Evolutionary conservation across 2,329 filamentous ascomycete genomes (phyloP).

Genomic region (Curvularia hawaiiensis): DNA sequence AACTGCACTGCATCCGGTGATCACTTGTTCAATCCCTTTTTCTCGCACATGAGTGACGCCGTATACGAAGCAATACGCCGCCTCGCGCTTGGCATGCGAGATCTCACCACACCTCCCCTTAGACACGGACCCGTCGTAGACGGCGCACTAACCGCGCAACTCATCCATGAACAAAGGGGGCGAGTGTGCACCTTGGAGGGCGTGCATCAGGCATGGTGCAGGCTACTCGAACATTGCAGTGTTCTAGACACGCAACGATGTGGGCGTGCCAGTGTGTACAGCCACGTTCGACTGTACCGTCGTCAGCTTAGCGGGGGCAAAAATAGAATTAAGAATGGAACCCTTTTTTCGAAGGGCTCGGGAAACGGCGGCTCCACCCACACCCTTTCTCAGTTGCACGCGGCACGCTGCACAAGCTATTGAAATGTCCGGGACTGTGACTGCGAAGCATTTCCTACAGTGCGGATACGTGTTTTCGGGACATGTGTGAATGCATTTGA

Average conservation of each 20-base stretch:
- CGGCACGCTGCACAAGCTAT: slow-evolving; percentile 21
- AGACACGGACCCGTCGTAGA: not conserved
- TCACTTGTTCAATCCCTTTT: not conserved
- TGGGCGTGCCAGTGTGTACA: not conserved
- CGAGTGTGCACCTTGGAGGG: not conserved
- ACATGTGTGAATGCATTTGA: not conserved
- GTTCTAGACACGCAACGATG: not conserved
- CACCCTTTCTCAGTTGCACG: not conserved
- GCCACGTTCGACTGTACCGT: not conserved
- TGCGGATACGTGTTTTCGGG: not conserved
- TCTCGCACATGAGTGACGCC: not conserved
- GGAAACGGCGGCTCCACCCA: slow-evolving; percentile 7
- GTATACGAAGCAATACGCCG: slow-evolving; percentile 5
- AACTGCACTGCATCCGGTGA: not conserved
- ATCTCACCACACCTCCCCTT: slow-evolving; percentile 1
- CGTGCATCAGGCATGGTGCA: not conserved
- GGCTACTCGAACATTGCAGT: not conserved
- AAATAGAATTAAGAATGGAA: slow-evolving; percentile 20
- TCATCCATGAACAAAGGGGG: not conserved
- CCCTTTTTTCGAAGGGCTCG: slow-evolving; percentile 3
- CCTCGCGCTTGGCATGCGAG: slow-evolving; percentile 6
- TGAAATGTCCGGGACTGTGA: slow-evolving; percentile 17
- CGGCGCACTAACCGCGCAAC: not conserved
- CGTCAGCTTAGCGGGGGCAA: slow-evolving; percentile 3
- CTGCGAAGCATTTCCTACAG: not conserved